phyloP scores from a whole-genome alignment of 768 basidiomycete genomes.

The Hortiboletus flavorubellus region DNA sequence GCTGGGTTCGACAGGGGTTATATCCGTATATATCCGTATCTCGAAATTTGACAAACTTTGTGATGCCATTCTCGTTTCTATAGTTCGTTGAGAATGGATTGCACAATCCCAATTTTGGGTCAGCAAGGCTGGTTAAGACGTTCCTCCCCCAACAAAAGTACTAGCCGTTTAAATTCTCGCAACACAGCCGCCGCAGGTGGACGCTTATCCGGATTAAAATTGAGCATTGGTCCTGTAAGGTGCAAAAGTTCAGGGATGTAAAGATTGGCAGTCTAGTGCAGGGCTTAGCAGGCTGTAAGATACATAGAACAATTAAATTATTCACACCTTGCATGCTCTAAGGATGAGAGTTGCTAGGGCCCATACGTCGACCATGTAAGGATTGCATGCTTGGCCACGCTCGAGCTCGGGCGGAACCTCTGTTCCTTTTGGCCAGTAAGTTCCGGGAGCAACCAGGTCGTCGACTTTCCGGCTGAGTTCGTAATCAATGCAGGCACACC shows the following conservation, averaged over 20 bases:
- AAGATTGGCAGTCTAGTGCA: constrained; percentile 49
- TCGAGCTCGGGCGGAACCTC: constrained; percentile 73
- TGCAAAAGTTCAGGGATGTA: constrained; percentile 57
- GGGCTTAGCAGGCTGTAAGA: constrained; percentile 4
- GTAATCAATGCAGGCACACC: constrained; percentile 73
- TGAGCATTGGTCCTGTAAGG: constrained; percentile 59
- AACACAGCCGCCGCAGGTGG: constrained; percentile 51
- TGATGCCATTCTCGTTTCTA: not conserved
- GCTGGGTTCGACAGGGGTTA: too few relatives aligned
- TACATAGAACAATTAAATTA: not conserved
- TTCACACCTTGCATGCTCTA: constrained; percentile 58
- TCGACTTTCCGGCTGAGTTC: constrained; percentile 61
- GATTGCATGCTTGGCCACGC: constrained; percentile 44
- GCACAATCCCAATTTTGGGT: not conserved
- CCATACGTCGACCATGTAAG: constrained; percentile 75
- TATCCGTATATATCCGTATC: too few relatives aligned
- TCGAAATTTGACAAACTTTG: too few relatives aligned
- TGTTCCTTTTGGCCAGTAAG: constrained; percentile 50
- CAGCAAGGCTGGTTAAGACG: constrained; percentile 25
- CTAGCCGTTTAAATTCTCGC: constrained; percentile 48
- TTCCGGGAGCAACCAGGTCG: constrained; percentile 32
- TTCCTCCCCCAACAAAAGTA: constrained; percentile 39
- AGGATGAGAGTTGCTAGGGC: constrained; percentile 63
- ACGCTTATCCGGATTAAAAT: constrained; percentile 46
- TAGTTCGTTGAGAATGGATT: not conserved